Base-by-base conservation (phyloP, 1,284 basidiomycete genomes). In the Grifola frondosa region DNA sequence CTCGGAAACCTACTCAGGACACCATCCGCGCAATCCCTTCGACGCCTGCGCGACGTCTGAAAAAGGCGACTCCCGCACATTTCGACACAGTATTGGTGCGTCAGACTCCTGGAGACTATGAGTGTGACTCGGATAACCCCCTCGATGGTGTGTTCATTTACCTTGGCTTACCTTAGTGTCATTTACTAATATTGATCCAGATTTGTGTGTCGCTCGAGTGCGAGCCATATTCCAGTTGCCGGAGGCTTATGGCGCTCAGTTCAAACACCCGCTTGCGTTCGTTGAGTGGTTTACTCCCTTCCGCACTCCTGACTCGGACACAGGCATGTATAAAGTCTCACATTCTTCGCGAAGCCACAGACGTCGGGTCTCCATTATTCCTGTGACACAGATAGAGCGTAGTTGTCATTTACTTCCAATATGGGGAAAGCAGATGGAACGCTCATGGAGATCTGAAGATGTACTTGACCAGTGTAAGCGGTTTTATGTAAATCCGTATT, bases 201-300 rank as follows among this genome's bases (percentile, higher is more conserved):
- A 34, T 12, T 35, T 57, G 6, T 8, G 20, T 13, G 50, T 55
- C 6, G 52, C 48, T 10, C 54, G 45, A 17, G 53, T 59, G 2
- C 40, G 43, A 13, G 48, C 42, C 4, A 44, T 52, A 9, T 55
- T 57, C 30, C 20, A 21, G 4, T 38, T 39, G 0, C 41, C 50
- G 4, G 17, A 36, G 6, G 29, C 47, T 15, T 37, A 32, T 22
- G 22, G n/a, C 5, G 15, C 16, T 8, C 38, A 36, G 3, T 21
- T 34, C 17, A 33, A 25, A 16, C 26, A 44, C 11, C 48, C 50
- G 3, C 34, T 57, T 2, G 56, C 55, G 10, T 61, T 55, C 30
- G 46, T 61, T n/a, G 50, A 62, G 32, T 61, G 57, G 57, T 60
- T 58, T 41, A 54, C 50, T 5, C 43, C 52, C 12, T 43, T 57